phyloP scores from a whole-genome alignment of 1,139 yeast genomes.

The Yamadazyma epiphylla region DNA sequence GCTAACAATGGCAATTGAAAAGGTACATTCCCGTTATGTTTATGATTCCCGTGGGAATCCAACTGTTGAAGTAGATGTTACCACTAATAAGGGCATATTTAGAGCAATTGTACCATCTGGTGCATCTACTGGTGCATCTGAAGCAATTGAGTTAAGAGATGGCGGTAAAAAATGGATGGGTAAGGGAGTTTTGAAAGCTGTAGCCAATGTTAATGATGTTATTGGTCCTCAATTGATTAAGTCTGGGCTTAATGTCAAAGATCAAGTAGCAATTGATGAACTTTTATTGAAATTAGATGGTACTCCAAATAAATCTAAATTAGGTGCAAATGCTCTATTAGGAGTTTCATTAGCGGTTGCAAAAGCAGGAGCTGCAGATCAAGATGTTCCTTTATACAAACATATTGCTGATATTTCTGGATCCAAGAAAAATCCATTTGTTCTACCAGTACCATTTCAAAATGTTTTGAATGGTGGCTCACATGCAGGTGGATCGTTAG shows the following conservation, averaged over 20 bases:
- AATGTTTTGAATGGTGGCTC: constrained; percentile 95
- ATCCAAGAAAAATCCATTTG: constrained; percentile 55
- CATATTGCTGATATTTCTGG: constrained; percentile 68
- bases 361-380: constrained; percentile 86
- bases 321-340: constrained; percentile 87
- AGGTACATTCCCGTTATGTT: constrained; percentile 80
- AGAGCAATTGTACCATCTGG: constrained; percentile 90
- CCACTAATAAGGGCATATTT: constrained; percentile 78
- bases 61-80: constrained; percentile 84
- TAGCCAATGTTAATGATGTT: constrained; percentile 74
- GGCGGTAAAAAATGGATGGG: constrained; percentile 89
- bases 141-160: constrained; percentile 88
- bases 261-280: constrained; percentile 71
- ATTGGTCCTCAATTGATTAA: constrained; percentile 78
- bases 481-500: constrained; percentile 94
- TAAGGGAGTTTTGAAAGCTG: constrained; percentile 86
- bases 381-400: constrained; percentile 73
- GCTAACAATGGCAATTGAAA: constrained; percentile 29
- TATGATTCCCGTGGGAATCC: constrained; percentile 97
- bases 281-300: constrained; percentile 74
- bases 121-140: constrained; percentile 87
- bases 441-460: constrained; percentile 88
- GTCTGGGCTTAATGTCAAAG: constrained; percentile 63
- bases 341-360: constrained; percentile 87
- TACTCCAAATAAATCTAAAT: constrained; percentile 80